phyloP scores from a whole-genome alignment of 345 rosid genomes.

The Hibiscus syriacus region DNA sequence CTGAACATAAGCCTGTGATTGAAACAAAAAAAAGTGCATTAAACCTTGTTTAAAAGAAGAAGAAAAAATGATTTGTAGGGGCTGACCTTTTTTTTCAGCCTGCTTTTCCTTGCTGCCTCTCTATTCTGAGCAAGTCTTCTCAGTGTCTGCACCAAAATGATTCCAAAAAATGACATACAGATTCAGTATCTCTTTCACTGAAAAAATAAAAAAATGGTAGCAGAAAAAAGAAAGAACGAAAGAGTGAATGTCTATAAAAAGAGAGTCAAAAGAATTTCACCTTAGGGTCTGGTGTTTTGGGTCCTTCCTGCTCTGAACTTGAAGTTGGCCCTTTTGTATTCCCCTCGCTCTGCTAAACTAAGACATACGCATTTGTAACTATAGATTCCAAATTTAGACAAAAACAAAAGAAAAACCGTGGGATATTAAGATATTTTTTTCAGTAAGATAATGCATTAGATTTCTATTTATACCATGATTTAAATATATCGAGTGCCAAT shows the following conservation, averaged over 20 bases:
- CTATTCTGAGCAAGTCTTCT: constrained; percentile 99
- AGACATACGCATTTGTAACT: constrained; percentile 7
- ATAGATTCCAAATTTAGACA: constrained; percentile 19
- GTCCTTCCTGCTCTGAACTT: constrained; percentile 47
- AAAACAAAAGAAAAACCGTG: not conserved
- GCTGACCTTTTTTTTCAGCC: constrained; percentile 77
- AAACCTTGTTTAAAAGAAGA: too few species aligned
- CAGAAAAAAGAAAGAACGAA: not conserved
- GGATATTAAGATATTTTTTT: constrained; percentile 15
- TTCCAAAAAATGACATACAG: not conserved
- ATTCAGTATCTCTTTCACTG: not conserved
- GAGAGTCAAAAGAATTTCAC: constrained; percentile 18
- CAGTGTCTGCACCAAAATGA: constrained; percentile 43
- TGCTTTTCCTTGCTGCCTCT: constrained; percentile 99
- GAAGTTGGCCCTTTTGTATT: constrained; percentile 36
- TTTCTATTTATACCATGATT: not conserved
- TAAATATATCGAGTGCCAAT: not conserved
- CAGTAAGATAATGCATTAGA: not conserved
- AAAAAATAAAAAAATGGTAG: not conserved
- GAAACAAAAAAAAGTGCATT: not conserved
- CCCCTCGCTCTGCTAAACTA: constrained; percentile 41
- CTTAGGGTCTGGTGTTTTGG: constrained; percentile 64
- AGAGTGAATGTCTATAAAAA: not conserved
- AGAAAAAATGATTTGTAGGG: too few species aligned
- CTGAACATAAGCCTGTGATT: constrained; percentile 84